phyloP scores from a whole-genome alignment of 768 basidiomycete species.

The Holtermannia corniformis region DNA sequence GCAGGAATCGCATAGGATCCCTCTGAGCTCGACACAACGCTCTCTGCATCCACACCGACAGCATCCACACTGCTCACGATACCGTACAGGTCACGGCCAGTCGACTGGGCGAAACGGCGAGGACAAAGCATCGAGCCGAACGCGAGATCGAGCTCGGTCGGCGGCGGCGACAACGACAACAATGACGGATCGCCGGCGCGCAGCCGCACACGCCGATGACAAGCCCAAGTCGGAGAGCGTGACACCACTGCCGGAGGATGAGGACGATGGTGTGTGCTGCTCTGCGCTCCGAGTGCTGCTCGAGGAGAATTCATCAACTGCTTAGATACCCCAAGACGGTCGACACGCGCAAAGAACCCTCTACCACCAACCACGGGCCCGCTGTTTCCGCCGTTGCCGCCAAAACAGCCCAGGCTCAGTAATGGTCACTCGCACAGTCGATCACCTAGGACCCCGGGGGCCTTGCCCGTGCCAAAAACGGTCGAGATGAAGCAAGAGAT shows the following conservation, averaged over 20 bases:
- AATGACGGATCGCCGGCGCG: no score
- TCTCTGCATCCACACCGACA: no score
- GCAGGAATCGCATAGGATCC: no score
- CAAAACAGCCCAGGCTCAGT: constrained; percentile 43
- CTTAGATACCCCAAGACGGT: constrained; percentile 18
- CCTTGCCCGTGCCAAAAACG: constrained; percentile 43
- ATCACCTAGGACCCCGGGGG: constrained; percentile 43
- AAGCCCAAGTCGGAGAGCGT: constrained; percentile 14
- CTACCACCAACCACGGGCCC: constrained; percentile 52
- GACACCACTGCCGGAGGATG: constrained; percentile 19
- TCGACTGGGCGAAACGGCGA: no score
- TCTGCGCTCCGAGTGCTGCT: not conserved
- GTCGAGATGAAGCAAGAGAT: constrained; percentile 37
- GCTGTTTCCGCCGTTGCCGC: constrained; percentile 36
- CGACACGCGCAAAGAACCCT: constrained; percentile 41
- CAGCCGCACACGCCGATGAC: no score
- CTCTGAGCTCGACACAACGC: no score
- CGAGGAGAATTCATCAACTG: not conserved
- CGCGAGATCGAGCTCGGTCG: no score
- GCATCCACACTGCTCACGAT: no score
- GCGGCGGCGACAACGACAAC: no score
- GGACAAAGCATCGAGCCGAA: no score
- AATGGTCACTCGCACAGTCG: no score
- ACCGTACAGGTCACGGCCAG: no score
- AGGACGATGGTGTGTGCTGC: constrained; percentile 35